Conservation (phyloP, 768 basidiomycete species). For the Kwoniella sp. region DNA sequence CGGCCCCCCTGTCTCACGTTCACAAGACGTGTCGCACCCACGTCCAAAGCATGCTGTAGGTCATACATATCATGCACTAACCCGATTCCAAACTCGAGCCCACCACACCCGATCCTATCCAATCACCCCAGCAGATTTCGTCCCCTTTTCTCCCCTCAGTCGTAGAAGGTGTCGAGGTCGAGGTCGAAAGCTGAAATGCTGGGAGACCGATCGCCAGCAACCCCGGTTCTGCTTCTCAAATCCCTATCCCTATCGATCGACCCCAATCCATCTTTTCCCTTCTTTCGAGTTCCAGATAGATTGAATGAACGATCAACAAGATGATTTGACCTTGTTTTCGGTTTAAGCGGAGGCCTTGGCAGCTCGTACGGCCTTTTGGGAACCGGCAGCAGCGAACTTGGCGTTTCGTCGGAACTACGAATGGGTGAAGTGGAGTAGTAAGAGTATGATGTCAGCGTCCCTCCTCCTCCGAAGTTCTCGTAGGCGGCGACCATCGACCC, state of each 20-base stretch:
- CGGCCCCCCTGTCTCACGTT: too few relatives aligned
- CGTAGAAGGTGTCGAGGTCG: too few relatives aligned
- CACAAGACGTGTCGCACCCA: too few relatives aligned
- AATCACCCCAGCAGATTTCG: not conserved
- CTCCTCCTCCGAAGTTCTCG: not conserved
- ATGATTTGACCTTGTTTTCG: too few relatives aligned
- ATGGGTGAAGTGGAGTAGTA: not conserved
- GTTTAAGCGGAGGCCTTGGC: conserved; percentile 37
- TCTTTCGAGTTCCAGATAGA: not conserved
- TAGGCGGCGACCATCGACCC: not conserved
- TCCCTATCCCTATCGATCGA: conserved; percentile 6
- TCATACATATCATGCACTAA: conserved; percentile 3
- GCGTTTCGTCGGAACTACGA: conserved; percentile 57
- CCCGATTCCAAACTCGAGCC: not conserved
- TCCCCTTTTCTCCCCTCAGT: too few relatives aligned
- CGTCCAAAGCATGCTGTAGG: conserved; percentile 1
- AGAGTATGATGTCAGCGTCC: not conserved
- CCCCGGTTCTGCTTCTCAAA: conserved; percentile 1
- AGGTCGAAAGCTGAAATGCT: too few relatives aligned
- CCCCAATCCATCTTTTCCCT: conserved; percentile 5
- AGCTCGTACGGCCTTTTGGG: conserved; percentile 52
- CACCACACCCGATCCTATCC: not conserved
- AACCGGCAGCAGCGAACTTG: conserved; percentile 53
- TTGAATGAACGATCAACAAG: not conserved
- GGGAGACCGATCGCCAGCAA: too few relatives aligned